Evolutionary conservation across 2,329 filamentous ascomycete species (phyloP).

Genomic region (Alternaria hordeiaustralica): DNA sequence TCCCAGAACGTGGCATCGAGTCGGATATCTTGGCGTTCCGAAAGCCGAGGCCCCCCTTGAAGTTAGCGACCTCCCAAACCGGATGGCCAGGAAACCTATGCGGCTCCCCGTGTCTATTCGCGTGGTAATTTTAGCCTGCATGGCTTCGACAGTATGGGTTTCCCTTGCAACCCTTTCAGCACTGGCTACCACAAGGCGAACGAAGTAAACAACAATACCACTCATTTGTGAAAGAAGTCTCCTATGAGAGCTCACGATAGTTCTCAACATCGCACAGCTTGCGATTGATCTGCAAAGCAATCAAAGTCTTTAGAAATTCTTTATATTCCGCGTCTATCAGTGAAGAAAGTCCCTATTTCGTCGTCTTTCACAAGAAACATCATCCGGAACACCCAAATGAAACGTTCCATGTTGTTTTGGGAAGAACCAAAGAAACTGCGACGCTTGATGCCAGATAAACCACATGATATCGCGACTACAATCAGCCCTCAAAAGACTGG

Average conservation of each 20-base stretch:
- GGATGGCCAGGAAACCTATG: not conserved
- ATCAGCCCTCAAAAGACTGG: conserved; percentile 16
- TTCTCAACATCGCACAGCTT: not conserved
- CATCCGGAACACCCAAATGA: conserved; percentile 25
- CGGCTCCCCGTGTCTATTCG: not conserved
- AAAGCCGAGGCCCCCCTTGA: conserved; percentile 1
- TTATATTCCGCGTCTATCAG: conserved; percentile 40
- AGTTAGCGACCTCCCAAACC: not conserved
- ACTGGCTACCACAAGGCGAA: not conserved
- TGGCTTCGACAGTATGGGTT: not conserved
- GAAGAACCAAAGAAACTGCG: conserved; percentile 17
- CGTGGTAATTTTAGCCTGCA: not conserved
- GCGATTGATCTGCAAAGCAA: not conserved
- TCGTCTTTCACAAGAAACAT: conserved; percentile 5
- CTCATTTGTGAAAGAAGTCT: not conserved
- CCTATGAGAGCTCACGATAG: not conserved
- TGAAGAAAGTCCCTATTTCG: conserved; percentile 10
- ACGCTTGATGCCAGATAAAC: conserved; percentile 24
- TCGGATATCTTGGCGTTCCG: conserved; percentile 4
- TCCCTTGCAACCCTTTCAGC: not conserved
- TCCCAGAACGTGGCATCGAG: not conserved
- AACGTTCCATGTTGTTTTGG: conserved; percentile 32
- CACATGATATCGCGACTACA: conserved; percentile 19
- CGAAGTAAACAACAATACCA: not conserved
- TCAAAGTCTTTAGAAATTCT: conserved; percentile 15